Conservation (phyloP, 371 early-diverging fungal species). For the Circinella minor region DNA sequence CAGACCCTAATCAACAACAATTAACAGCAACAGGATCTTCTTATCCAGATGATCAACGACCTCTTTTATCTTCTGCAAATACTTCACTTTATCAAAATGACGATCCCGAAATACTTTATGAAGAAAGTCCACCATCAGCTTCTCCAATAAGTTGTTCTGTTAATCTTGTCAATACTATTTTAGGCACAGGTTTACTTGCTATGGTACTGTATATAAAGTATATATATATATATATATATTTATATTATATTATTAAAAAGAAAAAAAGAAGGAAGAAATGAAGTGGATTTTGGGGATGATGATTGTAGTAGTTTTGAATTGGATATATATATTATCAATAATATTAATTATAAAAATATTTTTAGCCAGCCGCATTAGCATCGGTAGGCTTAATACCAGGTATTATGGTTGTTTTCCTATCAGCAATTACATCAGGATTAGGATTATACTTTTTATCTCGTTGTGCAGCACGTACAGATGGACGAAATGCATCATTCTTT, state of each 20-base stretch:
- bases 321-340: background rate
- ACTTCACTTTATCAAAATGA: conserved; percentile 16
- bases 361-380: conserved; percentile 87
- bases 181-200: conserved; percentile 97
- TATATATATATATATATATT: too few species aligned
- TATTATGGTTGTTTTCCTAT: conserved; percentile 75
- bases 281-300: too few species aligned
- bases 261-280: background rate
- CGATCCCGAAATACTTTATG: conserved; percentile 2
- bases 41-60: conserved; percentile 26
- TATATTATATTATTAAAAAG: too few species aligned
- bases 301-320: too few species aligned
- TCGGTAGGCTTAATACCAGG: conserved; percentile 87
- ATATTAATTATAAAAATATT: background rate
- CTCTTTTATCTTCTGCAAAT: conserved; percentile 28
- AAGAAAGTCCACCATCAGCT: conserved; percentile 28
- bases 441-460: conserved; percentile 87
- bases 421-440: conserved; percentile 75
- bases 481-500: conserved; percentile 89
- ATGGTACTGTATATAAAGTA: conserved; percentile 79
- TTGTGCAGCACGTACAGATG: conserved; percentile 73
- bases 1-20: background rate
- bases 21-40: conserved; percentile 1
- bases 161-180: conserved; percentile 92
- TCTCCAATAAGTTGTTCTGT: conserved; percentile 52